Conservation (phyloP, 208 protist genomes). For the Angomonas desouzai region DNA sequence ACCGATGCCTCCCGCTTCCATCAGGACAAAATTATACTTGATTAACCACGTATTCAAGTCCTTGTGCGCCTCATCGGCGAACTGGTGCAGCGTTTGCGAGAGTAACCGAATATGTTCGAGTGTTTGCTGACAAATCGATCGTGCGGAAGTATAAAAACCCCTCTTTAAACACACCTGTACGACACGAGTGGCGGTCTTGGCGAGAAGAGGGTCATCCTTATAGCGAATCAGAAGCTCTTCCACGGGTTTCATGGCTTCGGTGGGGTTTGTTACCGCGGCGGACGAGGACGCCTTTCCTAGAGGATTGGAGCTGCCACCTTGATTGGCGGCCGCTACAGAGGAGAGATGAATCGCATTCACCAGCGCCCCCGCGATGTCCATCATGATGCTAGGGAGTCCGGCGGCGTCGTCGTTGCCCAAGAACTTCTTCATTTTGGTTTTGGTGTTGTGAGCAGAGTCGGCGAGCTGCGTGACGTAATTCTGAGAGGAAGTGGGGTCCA, state of each 20-base stretch:
- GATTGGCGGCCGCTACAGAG: neutral
- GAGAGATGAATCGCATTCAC: neutral
- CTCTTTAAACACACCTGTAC: neutral
- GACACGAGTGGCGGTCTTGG: constrained; percentile 29
- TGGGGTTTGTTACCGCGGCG: neutral
- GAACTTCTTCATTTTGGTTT: neutral
- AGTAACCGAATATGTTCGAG: neutral
- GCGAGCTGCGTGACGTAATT: neutral
- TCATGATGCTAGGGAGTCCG: neutral
- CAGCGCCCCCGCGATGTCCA: neutral
- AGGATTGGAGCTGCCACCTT: neutral
- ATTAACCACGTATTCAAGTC: constrained; percentile 30
- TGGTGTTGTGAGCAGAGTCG: neutral
- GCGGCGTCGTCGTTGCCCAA: neutral
- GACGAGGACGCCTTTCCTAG: neutral
- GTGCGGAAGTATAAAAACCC: constrained; percentile 1
- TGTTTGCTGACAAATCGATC: neutral
- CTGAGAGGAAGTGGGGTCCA: constrained; percentile 5
- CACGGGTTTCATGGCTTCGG: constrained; percentile 4
- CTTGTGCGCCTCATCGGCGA: constrained; percentile 7
- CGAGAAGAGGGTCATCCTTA: constrained; percentile 38
- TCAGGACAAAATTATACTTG: constrained; percentile 4
- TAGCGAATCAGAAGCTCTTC: constrained; percentile 37
- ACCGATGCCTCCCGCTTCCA: neutral
- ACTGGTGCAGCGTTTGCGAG: constrained; percentile 14